Base-by-base conservation (phyloP, 192 early-diverging fungal species). In the Coemansia sp. region DNA sequence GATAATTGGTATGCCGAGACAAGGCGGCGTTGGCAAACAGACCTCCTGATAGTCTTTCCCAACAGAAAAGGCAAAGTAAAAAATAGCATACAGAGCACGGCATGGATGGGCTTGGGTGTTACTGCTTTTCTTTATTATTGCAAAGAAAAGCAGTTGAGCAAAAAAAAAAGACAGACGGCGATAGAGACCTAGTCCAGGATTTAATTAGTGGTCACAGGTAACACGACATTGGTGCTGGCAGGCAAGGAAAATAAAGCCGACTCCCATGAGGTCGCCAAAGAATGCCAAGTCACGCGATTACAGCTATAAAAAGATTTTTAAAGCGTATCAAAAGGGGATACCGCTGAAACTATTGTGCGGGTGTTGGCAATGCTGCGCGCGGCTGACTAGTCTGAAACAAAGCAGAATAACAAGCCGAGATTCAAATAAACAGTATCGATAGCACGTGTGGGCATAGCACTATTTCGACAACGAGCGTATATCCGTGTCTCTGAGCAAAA, bases 151-250 rank as follows among this genome's bases (percentile, higher is more conserved):
- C 11, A 17, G 18, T 9, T 17, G 14, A 37, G 57, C 5, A 33
- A 8, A 57, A 57, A 33, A 57, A 57, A 0, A 12, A 57, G 33
- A 15, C 8, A 12, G 14, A 33, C 28, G 6, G 4, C 52, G 52
- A n/a, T 20, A 1, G 52, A 54, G n/a, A 36, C 35, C 3, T 37
- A 36, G 41, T 41, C 22, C 22, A 17, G 20, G 41, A 22, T 41
- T 45, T 39, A 45, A 20, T 41, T 45, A 48, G 36, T 41, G 41
- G 61, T 62, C 61, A 62, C 61, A 62, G 20, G 61, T 48, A 59
- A 59, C 57, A 37, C n/a, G 18, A 22, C n/a, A 35, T 36, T 14
- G 34, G 14, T 5, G 28, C 3, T 9, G 15, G 33, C 2, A 3
- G 3, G 17, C 3, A 22, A 3, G 36, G 14, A 59, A 17, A 59